Conservation (phyloP, 495 filamentous ascomycete species). For the Lasiosphaeria hispida region DNA sequence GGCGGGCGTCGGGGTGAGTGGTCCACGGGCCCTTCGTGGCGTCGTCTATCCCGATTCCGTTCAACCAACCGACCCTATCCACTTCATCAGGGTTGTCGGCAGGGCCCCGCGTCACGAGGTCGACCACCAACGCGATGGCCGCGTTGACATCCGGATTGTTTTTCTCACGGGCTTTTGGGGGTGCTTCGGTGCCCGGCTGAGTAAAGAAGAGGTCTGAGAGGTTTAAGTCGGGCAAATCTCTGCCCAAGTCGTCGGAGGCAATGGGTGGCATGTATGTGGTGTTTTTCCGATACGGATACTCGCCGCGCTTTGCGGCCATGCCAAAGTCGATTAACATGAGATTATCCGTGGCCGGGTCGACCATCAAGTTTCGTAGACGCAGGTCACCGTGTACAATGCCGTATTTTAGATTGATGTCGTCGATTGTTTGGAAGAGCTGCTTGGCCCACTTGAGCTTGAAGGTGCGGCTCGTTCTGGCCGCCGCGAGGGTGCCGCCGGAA, state of each 20-base stretch:
- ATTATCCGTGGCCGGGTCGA: conserved; percentile 9
- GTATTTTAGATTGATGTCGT: conserved; percentile 12
- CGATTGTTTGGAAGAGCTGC: conserved; percentile 9
- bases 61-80: background rate
- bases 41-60: background rate
- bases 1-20: background rate
- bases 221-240: too few relatives aligned
- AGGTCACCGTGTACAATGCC: conserved; percentile 9
- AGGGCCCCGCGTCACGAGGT: background rate
- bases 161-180: background rate
- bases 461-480: background rate
- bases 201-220: too few relatives aligned
- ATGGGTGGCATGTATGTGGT: too few relatives aligned
- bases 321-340: conserved; percentile 6
- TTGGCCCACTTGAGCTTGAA: conserved; percentile 7
- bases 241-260: background rate
- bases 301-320: too few relatives aligned
- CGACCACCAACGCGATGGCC: background rate
- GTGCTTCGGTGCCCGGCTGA: too few relatives aligned
- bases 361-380: background rate
- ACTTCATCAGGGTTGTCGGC: background rate
- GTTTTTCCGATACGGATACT: too few relatives aligned
- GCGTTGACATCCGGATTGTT: background rate
- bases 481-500: background rate
- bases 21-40: background rate